phyloP scores from a whole-genome alignment of 352 stramenopile genomes.

The Peronospora belbahrii region DNA sequence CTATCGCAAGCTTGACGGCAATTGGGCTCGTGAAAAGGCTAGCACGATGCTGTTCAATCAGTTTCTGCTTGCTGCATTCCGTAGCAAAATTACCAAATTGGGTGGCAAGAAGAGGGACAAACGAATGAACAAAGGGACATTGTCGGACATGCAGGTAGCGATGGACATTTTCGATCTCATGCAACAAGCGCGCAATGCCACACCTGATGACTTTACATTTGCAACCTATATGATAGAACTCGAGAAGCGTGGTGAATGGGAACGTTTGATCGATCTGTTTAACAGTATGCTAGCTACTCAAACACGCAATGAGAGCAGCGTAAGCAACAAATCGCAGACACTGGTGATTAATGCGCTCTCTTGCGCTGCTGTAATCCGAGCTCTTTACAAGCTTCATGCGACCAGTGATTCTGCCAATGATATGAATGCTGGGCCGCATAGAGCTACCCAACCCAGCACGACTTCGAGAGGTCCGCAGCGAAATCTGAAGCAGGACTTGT shows the following conservation, averaged over 20 bases:
- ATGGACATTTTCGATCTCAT: slow-evolving; percentile 43
- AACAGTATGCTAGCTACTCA: slow-evolving; percentile 42
- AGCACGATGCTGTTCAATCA: slow-evolving; percentile 53
- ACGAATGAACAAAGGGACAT: not conserved
- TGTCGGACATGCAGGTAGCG: slow-evolving; percentile 19
- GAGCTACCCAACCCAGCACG: not conserved
- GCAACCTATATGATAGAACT: slow-evolving; percentile 48
- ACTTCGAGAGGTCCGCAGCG: slow-evolving; percentile 5
- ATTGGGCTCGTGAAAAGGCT: slow-evolving; percentile 32
- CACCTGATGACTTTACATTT: slow-evolving; percentile 58
- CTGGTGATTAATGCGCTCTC: slow-evolving; percentile 41
- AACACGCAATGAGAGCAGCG: slow-evolving; percentile 14
- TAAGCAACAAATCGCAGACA: slow-evolving; percentile 1
- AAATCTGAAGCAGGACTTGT: slow-evolving; percentile 34
- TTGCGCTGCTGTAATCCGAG: slow-evolving; percentile 40
- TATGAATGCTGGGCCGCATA: not conserved
- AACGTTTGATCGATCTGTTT: slow-evolving; percentile 42
- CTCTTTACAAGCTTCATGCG: slow-evolving; percentile 33
- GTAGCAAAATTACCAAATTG: slow-evolving; percentile 2
- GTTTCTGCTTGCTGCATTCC: slow-evolving; percentile 46
- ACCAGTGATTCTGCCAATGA: slow-evolving; percentile 1
- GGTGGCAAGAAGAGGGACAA: slow-evolving; percentile 2
- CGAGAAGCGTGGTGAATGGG: slow-evolving; percentile 42
- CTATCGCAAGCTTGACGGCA: slow-evolving; percentile 31
- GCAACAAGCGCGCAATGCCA: slow-evolving; percentile 23